Conservation (phyloP, 1,284 basidiomycete genomes). For the Mrakiaceae sp. region DNA sequence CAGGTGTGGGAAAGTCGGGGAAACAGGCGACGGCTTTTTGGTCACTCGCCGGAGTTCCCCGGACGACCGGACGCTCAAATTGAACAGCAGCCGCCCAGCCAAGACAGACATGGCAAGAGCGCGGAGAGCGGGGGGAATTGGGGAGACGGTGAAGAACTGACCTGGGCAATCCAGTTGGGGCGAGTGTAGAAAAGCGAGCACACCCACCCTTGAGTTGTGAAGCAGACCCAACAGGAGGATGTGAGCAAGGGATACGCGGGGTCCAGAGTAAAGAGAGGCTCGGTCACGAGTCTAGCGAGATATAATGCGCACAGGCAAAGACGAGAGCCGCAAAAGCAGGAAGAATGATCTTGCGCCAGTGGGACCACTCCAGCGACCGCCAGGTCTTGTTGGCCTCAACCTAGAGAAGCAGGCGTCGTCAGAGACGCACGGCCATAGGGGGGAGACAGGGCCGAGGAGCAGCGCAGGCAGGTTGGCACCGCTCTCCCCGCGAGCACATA, state of each 20-base stretch:
- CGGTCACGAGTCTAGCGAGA: neutral
- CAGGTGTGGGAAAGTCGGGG: too few relatives aligned
- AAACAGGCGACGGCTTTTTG: too few relatives aligned
- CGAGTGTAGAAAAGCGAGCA: constrained; percentile 58
- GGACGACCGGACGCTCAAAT: too few relatives aligned
- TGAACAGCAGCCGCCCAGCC: too few relatives aligned
- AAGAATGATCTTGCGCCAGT: constrained; percentile 1
- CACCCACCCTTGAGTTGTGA: constrained; percentile 70
- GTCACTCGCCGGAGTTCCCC: too few relatives aligned
- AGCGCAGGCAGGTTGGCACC: too few relatives aligned
- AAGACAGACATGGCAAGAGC: neutral
- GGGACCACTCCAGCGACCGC: neutral
- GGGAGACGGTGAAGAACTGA: neutral
- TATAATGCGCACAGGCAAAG: constrained; percentile 2
- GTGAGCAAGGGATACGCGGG: neutral
- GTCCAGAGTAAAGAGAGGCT: too few relatives aligned
- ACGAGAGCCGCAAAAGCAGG: constrained; percentile 3
- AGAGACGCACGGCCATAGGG: neutral
- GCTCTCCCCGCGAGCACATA: too few relatives aligned
- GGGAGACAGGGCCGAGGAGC: neutral
- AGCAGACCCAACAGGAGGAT: neutral
- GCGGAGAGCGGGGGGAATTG: neutral
- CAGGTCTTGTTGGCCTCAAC: neutral
- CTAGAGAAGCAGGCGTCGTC: neutral
- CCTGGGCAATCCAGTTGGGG: constrained; percentile 46